Evolutionary conservation across 352 stramenopile species (phyloP).

Genomic region (Globisporangium canariense): DNA sequence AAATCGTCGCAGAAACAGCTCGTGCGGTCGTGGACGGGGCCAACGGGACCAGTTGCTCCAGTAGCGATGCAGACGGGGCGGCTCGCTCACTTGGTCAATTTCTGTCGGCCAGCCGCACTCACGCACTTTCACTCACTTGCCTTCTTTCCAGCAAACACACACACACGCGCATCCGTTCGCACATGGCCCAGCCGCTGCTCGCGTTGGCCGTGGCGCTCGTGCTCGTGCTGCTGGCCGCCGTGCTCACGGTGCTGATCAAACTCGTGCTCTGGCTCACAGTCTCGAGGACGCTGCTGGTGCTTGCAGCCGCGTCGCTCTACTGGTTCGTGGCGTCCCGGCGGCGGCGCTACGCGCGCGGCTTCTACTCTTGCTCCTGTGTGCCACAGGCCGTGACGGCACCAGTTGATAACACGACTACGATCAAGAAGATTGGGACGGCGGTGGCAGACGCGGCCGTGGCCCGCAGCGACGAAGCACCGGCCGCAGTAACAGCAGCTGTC

Average conservation of each 20-base stretch:
- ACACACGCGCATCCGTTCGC: background rate
- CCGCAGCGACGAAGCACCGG: background rate
- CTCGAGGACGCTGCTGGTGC: constrained; percentile 20
- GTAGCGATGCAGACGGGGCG: background rate
- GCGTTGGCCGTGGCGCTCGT: constrained; percentile 18
- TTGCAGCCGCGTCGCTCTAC: constrained; percentile 12
- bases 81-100: no score
- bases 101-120: background rate
- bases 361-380: constrained; percentile 45
- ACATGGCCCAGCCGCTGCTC: constrained; percentile 29
- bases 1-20: background rate
- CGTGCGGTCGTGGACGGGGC: background rate
- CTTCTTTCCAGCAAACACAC: background rate
- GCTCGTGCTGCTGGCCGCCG: constrained; percentile 22
- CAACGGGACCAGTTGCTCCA: background rate
- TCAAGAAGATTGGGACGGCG: background rate
- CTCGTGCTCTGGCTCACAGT: constrained; percentile 30
- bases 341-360: constrained; percentile 32
- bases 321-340: constrained; percentile 25
- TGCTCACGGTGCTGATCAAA: constrained; percentile 24
- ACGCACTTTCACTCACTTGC: background rate
- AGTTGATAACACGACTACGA: background rate
- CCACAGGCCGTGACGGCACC: constrained; percentile 5
- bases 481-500: background rate
- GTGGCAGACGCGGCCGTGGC: background rate